phyloP scores from a whole-genome alignment of 2,329 filamentous ascomycete genomes.

The Phyllosticta citriasiana region DNA sequence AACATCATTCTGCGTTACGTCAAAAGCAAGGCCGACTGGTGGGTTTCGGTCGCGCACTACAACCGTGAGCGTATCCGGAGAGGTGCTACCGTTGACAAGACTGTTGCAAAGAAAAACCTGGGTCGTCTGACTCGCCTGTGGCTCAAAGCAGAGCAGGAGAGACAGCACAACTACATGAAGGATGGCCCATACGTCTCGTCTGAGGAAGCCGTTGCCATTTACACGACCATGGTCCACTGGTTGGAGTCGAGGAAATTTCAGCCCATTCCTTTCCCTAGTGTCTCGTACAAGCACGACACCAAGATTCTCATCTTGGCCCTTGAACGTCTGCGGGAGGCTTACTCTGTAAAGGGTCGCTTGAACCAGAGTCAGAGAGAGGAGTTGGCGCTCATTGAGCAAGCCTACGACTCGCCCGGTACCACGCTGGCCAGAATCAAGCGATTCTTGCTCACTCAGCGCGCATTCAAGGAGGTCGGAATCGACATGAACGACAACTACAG shows the following conservation, averaged over 20 bases:
- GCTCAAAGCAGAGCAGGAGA: slow-evolving; percentile 96
- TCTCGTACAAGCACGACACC: slow-evolving; percentile 98
- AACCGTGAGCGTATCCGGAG: slow-evolving; percentile 94
- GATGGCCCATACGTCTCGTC: slow-evolving; percentile 97
- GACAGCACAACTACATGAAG: slow-evolving; percentile 99
- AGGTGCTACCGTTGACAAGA: slow-evolving; percentile 97
- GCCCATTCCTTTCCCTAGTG: slow-evolving; percentile 95
- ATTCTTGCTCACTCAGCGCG: slow-evolving; percentile 90
- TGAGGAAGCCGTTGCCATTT: slow-evolving; percentile 96
- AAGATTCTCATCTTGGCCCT: slow-evolving; percentile 95
- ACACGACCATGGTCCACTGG: slow-evolving; percentile 96
- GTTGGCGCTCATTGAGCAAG: slow-evolving; percentile 91
- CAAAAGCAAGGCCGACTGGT: slow-evolving; percentile 99
- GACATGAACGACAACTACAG: slow-evolving; percentile 99
- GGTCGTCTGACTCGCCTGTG: slow-evolving; percentile 88
- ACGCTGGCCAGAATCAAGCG: slow-evolving; percentile 95
- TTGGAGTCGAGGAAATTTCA: slow-evolving; percentile 97
- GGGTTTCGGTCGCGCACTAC: slow-evolving; percentile 98
- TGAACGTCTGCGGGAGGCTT: slow-evolving; percentile 85
- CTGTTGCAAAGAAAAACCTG: slow-evolving; percentile 97
- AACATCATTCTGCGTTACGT: slow-evolving; percentile 98
- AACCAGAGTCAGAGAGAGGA: slow-evolving; percentile 98
- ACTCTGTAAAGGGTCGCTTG: slow-evolving; percentile 91
- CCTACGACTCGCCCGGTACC: slow-evolving; percentile 94
- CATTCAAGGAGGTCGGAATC: slow-evolving; percentile 98